A percentile compares a stretch with the other conserved stretches of the same genome.
Conservation (phyloP, 257 asterid genomes). For the Solanum tarapatanum region DNA sequence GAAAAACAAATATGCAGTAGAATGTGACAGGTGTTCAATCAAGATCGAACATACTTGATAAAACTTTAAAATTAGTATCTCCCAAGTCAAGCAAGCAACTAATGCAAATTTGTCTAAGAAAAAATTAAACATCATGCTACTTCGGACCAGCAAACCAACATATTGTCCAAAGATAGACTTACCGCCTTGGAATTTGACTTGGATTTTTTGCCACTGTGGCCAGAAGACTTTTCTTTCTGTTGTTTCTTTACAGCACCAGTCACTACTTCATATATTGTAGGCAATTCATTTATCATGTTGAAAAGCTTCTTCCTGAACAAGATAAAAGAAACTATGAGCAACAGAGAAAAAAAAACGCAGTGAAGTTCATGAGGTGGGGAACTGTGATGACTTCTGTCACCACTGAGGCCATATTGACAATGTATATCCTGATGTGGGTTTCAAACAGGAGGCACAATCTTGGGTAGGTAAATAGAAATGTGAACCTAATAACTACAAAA, state of each 20-base stretch:
- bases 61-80: background rate
- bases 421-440: background rate
- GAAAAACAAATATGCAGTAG: background rate
- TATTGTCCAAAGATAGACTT: background rate
- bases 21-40: background rate
- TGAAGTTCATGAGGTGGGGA: background rate
- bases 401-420: background rate
- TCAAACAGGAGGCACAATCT: background rate
- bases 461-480: background rate
- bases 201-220: constrained; percentile 39
- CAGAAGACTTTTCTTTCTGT: constrained; percentile 48
- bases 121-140: background rate
- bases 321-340: background rate
- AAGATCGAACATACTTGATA: background rate
- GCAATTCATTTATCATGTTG: constrained; percentile 66
- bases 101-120: background rate
- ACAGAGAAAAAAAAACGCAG: background rate
- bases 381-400: background rate
- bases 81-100: background rate
- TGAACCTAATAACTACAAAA: background rate
- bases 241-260: constrained; percentile 58
- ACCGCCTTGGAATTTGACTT: constrained; percentile 53
- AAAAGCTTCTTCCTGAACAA: constrained; percentile 65
- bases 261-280: constrained; percentile 69
- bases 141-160: background rate